phyloP scores from a whole-genome alignment of 208 protist genomes.

The Tetramitus jugosus region DNA sequence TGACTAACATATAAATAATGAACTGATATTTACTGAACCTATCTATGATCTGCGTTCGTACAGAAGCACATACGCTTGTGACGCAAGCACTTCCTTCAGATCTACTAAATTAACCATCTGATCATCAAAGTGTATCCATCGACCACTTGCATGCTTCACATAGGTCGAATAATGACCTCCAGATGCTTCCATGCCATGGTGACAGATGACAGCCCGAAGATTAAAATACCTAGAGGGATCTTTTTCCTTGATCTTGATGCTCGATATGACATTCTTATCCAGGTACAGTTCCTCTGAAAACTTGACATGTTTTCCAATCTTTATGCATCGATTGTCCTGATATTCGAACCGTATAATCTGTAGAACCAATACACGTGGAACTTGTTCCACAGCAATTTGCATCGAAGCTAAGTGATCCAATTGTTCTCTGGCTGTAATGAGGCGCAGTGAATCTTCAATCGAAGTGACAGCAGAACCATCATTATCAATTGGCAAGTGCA shows the following conservation, averaged over 20 bases:
- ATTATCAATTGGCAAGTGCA: conserved; percentile 20
- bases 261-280: neutral
- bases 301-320: conserved; percentile 3
- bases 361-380: conserved; percentile 1
- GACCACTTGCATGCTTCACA: neutral
- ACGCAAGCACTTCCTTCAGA: neutral
- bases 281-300: neutral
- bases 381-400: neutral
- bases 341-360: conserved; percentile 8
- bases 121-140: conserved; percentile 17
- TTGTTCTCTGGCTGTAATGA: neutral
- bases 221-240: neutral
- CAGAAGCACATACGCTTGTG: neutral
- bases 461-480: neutral
- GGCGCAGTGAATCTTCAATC: neutral
- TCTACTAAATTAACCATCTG: neutral
- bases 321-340: neutral
- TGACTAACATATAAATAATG: too few species aligned
- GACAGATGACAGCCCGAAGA: neutral
- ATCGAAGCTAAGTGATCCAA: neutral
- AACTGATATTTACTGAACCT: too few species aligned
- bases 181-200: conserved; percentile 11
- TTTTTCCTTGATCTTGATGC: too few species aligned
- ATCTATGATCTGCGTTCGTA: too few species aligned
- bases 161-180: conserved; percentile 13